phyloP scores from a whole-genome alignment of 441 rosid species.

The Croton laevigatus region DNA sequence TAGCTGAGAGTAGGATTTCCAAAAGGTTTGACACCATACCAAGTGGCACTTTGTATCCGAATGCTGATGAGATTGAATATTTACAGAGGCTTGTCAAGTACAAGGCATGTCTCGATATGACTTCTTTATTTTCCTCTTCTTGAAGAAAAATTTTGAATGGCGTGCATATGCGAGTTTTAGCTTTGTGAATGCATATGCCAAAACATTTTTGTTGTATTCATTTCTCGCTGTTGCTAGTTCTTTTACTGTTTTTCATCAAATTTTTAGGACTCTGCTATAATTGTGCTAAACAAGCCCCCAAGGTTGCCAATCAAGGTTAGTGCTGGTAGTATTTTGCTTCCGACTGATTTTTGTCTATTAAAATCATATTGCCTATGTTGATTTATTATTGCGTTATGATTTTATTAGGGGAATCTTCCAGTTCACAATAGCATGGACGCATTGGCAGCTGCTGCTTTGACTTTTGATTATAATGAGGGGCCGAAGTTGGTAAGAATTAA shows the following conservation, averaged over 20 bases:
- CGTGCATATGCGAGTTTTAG: background rate
- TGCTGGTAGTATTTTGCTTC: background rate
- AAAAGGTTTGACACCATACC: constrained; percentile 84
- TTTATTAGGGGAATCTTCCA: constrained; percentile 63
- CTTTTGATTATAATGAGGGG: constrained; percentile 71
- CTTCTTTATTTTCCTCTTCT: background rate
- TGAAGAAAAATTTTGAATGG: background rate
- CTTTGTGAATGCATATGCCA: background rate
- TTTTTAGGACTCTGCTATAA: constrained; percentile 66
- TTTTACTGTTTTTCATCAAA: constrained; percentile 4
- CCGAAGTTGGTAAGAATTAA: constrained; percentile 69
- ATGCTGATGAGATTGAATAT: constrained; percentile 86
- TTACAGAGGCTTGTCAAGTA: constrained; percentile 84
- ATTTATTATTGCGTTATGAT: constrained; percentile 3
- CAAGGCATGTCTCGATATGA: constrained; percentile 46
- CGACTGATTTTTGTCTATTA: constrained; percentile 6
- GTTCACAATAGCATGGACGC: constrained; percentile 96
- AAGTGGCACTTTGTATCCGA: constrained; percentile 83
- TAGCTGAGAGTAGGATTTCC: constrained; percentile 64
- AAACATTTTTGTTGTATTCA: background rate
- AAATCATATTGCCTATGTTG: background rate
- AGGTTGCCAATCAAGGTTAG: constrained; percentile 83
- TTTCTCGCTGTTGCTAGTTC: background rate
- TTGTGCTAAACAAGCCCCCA: constrained; percentile 90
- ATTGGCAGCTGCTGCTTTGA: constrained; percentile 87